Evolutionary conservation across 2,329 filamentous ascomycete species (phyloP), one percentile per base, ranked within the genome.

Genomic region (Ophiostoma sp.): DNA sequence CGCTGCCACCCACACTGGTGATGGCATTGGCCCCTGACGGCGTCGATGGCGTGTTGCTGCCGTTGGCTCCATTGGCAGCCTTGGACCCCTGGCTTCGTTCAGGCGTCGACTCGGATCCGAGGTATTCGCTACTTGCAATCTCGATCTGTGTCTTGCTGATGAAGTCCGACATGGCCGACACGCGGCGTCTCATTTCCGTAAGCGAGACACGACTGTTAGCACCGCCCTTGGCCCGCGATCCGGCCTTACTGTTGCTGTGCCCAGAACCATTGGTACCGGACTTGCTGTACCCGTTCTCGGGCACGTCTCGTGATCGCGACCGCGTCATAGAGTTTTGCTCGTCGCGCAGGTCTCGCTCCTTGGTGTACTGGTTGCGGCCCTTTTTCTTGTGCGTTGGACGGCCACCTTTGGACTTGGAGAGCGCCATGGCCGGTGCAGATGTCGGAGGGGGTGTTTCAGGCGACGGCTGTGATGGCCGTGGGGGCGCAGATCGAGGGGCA

Each of bases 121-220:
- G 68, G 66, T 73, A 73, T 20, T 74, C 73, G 72, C 89, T 90
- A 39, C 86, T 88, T 1, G 92, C 93, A 79, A 96, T 86, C 76
- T 97, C 94, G 7, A 96, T 84, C 78, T 97, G 93, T 71, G 93
- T 94, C 74, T 92, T 88, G 4, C 91, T 90, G 73, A 97, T 97
- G 76, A 94, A 97, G 75, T 95, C 93, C 71, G 96, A 85, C 77
- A 97, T 96, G 27, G 87, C 90, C 4, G 91, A 87, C 6, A 94
- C 92, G 11, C 93, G 89, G 73, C 91, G 88, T 80, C 91, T 92
- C 87, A 96, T 93, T 77, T 97, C 93, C 72, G 89, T 89, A 89
- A 96, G 91, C 36, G 89, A 94, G 71, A 93, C 87, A 78, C 91
- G 93, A 74, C 85, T 88, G 73, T 83, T 84, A 78, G 85, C 86